A percentile compares a stretch with the other conserved stretches of the same genome.
These are phyloP conservation scores for Pseudoscleropodium purum DNA, from an alignment of 225 moss, liverwort and hornwort genomes.

Conservation along the genomic window DNA sequence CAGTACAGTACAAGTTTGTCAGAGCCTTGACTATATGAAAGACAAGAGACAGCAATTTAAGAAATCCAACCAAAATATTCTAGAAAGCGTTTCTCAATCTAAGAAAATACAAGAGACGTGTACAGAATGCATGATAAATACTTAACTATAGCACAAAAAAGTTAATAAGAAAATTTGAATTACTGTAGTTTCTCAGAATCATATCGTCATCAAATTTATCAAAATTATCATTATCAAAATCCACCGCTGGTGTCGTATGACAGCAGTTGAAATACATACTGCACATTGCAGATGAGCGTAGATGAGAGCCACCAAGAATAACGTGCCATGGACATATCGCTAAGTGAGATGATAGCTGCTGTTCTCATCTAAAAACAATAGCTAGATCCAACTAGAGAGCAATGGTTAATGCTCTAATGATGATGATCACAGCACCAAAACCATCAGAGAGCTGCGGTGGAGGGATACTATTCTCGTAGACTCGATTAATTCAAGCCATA, in stretches of 20 bases:
- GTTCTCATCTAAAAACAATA: not conserved
- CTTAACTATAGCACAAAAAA: not conserved
- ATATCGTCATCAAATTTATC: not conserved
- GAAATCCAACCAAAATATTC: not conserved
- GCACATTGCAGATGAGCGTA: slow-evolving; percentile 10
- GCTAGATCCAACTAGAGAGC: not conserved
- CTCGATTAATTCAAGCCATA: not conserved
- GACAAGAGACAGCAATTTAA: not conserved
- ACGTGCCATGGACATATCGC: not conserved
- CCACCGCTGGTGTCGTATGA: not conserved
- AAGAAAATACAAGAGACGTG: not conserved
- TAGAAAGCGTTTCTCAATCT: not conserved
- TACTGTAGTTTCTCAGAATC: not conserved
- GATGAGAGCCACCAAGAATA: not conserved
- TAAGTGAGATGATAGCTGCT: not conserved
- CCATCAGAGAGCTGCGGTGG: not conserved
- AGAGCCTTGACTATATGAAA: not conserved
- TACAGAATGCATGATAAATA: not conserved
- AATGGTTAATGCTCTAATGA: not conserved
- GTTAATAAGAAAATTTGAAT: not conserved
- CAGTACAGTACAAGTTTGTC: not conserved
- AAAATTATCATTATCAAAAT: not conserved
- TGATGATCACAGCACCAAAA: not conserved
- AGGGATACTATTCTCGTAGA: not conserved
- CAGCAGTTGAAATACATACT: slow-evolving; percentile 1